Evolutionary conservation across 169 alveolate species (phyloP).

Genomic region (Plasmodium falciparum): DNA sequence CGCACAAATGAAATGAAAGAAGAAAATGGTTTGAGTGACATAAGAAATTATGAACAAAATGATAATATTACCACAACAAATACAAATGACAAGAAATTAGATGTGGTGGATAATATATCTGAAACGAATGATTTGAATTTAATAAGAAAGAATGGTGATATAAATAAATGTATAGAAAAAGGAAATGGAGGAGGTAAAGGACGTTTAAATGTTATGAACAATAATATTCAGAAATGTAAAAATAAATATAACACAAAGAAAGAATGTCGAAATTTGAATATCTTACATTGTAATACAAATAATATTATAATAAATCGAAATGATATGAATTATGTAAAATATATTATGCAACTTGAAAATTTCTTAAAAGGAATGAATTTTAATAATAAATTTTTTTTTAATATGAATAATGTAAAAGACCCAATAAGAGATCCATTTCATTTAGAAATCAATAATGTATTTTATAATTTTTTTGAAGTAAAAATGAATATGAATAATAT

Average conservation of each 20-base stretch:
- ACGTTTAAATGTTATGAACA: slow-evolving; percentile 15
- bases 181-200: background rate
- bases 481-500: slow-evolving; percentile 35
- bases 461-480: slow-evolving; percentile 38
- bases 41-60: background rate
- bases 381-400: background rate
- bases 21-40: background rate
- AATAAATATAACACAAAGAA: slow-evolving; percentile 29
- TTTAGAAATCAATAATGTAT: slow-evolving; percentile 25
- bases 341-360: slow-evolving; percentile 15
- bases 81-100: background rate
- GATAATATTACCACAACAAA: background rate
- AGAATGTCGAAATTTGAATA: slow-evolving; percentile 19
- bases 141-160: background rate
- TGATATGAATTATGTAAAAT: slow-evolving; percentile 22
- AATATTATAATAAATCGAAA: slow-evolving; percentile 27
- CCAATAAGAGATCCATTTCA: slow-evolving; percentile 24
- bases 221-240: slow-evolving; percentile 50
- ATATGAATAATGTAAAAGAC: background rate
- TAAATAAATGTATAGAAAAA: slow-evolving; percentile 5
- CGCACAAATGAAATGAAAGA: background rate
- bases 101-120: background rate
- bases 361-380: slow-evolving; percentile 11
- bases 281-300: slow-evolving; percentile 16
- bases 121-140: slow-evolving; percentile 9